These are phyloP conservation scores for Jaapia argillacea DNA, from an alignment of 768 basidiomycete genomes.

Conservation along the genomic window DNA sequence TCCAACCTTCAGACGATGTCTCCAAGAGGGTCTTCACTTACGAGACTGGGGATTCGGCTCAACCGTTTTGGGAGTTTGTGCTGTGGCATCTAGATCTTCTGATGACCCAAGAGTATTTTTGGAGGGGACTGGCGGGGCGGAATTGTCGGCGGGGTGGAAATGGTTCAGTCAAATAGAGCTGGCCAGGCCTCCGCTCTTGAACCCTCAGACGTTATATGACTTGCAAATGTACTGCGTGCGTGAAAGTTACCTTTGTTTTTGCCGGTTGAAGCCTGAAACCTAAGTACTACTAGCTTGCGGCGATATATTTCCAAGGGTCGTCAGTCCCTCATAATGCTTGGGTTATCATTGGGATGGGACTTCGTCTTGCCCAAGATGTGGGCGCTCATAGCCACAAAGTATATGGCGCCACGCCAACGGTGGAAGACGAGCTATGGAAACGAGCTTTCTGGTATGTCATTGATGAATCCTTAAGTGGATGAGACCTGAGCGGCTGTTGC, in stretches of 20 bases:
- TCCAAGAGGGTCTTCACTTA: constrained; percentile 25
- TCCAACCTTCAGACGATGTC: constrained; percentile 28
- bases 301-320: constrained; percentile 4
- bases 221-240: constrained; percentile 26
- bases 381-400: constrained; percentile 64
- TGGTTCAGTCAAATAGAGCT: constrained; percentile 31
- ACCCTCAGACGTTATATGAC: constrained; percentile 26
- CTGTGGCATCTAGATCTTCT: constrained; percentile 32
- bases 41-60: constrained; percentile 34
- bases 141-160: constrained; percentile 30
- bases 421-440: constrained; percentile 68
- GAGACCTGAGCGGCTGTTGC: not conserved
- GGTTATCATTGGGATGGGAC: constrained; percentile 31
- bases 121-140: constrained; percentile 7
- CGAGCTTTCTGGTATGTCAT: constrained; percentile 58
- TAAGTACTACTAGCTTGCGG: constrained; percentile 11
- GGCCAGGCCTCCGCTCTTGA: constrained; percentile 20
- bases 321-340: constrained; percentile 5
- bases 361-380: constrained; percentile 47
- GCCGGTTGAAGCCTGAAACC: constrained; percentile 15
- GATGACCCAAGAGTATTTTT: constrained; percentile 31
- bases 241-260: constrained; percentile 6
- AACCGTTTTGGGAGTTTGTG: constrained; percentile 46
- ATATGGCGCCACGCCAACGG: constrained; percentile 33
- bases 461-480: not conserved